Evolutionary conservation across 2,329 filamentous ascomycete species (phyloP), one percentile per base, ranked within the genome.

Genomic region (Alternaria viburni): DNA sequence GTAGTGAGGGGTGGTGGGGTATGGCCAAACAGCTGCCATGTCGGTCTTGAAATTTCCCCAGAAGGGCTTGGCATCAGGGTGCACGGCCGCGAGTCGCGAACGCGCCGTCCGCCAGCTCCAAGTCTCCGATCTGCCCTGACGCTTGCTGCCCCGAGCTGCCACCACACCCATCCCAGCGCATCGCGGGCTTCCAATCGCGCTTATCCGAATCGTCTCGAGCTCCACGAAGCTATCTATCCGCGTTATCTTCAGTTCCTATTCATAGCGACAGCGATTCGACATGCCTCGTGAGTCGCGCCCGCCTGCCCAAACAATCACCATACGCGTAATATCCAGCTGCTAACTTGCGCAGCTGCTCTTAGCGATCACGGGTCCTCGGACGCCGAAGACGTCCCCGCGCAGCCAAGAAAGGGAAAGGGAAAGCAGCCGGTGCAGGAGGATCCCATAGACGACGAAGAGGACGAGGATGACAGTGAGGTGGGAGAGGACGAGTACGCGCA

Each of bases 401-500:
- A 72, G 77, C 54, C 69, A 67, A 45, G 61, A n/a, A 63, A 75
- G 60, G 65, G 63, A 67, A 45, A 59, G 57, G 28, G 8, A 30
- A 59, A 49, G 32, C 43, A 62, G 32, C 44, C 44, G 21, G 57
- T 50, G 19, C 13, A 66, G 9, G 47, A 52, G 25, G 61, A 69
- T 19, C 52, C 55, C 6, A 55, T 52, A 25, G 62, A 70, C 13
- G 71, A 75, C 2, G 74, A 76, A 0, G 77, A 80, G 0, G 77
- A 80, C 13, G 82, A 58, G 15, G 28, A 84, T n/a, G 72, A 72
- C 2, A 71, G 74, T 6, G 73, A 74, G 0, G 75, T 74, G 2
- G 75, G 74, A 1, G 78, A 80, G 10, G 78, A 74, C 56, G 81
- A 80, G 6, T 80, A 85, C 21, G 83, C 84, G 30, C 87, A 84